Evolutionary conservation across 257 asterid genomes (phyloP), one percentile per base, ranked within the genome.

Genomic region (Gentiana dahurica): DNA sequence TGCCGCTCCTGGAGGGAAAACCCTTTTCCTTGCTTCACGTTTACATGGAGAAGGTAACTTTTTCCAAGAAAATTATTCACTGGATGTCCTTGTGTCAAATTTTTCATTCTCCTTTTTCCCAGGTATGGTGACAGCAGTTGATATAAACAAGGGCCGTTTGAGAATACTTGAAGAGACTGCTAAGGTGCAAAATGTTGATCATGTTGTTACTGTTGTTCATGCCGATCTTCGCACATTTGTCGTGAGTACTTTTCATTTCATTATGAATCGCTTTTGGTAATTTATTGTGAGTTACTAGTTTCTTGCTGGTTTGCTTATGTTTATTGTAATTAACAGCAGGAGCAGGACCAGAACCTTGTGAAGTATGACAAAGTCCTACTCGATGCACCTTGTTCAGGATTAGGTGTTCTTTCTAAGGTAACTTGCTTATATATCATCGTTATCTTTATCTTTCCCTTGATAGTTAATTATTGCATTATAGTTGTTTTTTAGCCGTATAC

Each of bases 1-100:
- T 76, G 98, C 98, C 58, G 98, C 98, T 52, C 98, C 98, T 34
- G 98, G 98, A 53, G 98, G 98, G 61, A 90, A 90, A 79, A 84
- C 96, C 46, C 89, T 90, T 64, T 90, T 87, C 80, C 79, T 90
- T 86, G 98, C 98, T 47, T 77, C 96, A 55, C 67, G 78, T 69
- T 65, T 90, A 71, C 70, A 76, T 49, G 94, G 91, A 65, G 82
- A 74, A 73, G 98, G 98, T 86, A 75, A 62, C 46, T 41, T 41
- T 41, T 41, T 41, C 46, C 9, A 24, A 24, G 24, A 24, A 24
- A 5, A 7, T 41, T 41, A 7, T 41, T 41, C 46, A 41, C 46
- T 10, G 6, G 10, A 2, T 10, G 10, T 4, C 46, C 46, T 3
- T 1, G 5, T 5, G 10, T 10, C 44, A 3, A 7, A 5, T 2